Percentiles rank a stretch among this genome's conserved stretches.
These are phyloP conservation scores for Eucalyptus marginata DNA, from an alignment of 345 rosid species.

Conservation along the genomic window DNA sequence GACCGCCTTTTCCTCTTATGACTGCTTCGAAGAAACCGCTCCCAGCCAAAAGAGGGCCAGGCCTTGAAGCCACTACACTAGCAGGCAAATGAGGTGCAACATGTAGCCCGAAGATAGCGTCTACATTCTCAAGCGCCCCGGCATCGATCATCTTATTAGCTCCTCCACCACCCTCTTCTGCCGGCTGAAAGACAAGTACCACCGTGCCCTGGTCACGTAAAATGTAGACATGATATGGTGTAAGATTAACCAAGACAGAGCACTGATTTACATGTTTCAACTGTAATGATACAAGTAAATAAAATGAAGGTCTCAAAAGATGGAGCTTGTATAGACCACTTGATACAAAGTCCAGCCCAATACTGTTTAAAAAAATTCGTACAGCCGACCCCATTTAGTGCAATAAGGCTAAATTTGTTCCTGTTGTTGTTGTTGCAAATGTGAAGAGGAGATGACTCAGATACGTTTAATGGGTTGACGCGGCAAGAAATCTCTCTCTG, in stretches of 20 bases:
- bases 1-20: slow-evolving; percentile 78
- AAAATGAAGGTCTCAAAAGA: neutral
- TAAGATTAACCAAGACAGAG: neutral
- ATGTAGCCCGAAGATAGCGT: slow-evolving; percentile 77
- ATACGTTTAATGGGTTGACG: neutral
- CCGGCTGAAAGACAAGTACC: slow-evolving; percentile 85
- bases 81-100: slow-evolving; percentile 20
- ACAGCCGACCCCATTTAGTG: neutral
- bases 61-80: slow-evolving; percentile 46
- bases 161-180: slow-evolving; percentile 93
- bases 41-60: slow-evolving; percentile 70
- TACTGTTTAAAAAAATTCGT: neutral
- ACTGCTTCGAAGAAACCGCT: slow-evolving; percentile 70
- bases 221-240: neutral
- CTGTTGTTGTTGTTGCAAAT: neutral
- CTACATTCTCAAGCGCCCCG: slow-evolving; percentile 57
- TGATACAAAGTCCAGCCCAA: neutral
- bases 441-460: neutral
- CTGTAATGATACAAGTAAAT: neutral
- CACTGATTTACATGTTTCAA: neutral
- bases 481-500: neutral
- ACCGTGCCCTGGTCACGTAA: slow-evolving; percentile 56
- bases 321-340: neutral
- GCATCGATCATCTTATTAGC: slow-evolving; percentile 64
- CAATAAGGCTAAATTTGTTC: neutral